Base-by-base conservation (phyloP, 2,329 filamentous ascomycete species). In the Colletotrichum cuscutae region DNA sequence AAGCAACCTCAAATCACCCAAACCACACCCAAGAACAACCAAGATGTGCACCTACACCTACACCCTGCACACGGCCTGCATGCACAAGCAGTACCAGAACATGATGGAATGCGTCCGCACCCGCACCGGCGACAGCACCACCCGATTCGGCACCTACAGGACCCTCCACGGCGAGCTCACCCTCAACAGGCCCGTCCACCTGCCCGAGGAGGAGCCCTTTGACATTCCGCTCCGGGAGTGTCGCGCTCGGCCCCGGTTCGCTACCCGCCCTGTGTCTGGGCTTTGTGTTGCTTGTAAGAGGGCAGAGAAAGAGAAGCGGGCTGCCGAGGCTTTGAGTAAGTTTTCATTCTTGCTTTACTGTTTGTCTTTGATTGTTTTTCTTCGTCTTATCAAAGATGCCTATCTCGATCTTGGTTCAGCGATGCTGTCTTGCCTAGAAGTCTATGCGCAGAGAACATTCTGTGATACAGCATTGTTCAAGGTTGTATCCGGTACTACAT, bases 1-100 rank as follows among this genome's bases (percentile, higher is more conserved):
- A 28, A 64, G 42, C 28, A 30, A 30, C 28, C 28, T n/a, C 12
- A 28, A 11, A 5, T 30, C 28, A 30, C 8, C 30, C 30, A 11
- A n/a, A 42, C 15, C 5, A 13, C 19, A 2, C 11, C 28, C 15
- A 11, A 26, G 13, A 42, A 42, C 5, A 5, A 66, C 9, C 9
- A 32, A 13, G 46, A 83, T 84, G 82, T 84, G 82, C 66, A 76
- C 76, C 73, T 76, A 81, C 61, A 72, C 81, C 59, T 79, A 77
- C 66, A 80, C 76, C 24, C 71, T 76, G 46, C 69, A 72, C 56
- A 73, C 76, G 8, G 69, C 70, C 4, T 84, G 82, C 77, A 63
- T 64, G 28, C 81, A 83, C 73, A 77, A 70, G 60, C 65, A 77
- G 60, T 82, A 80, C 74, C 81, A 83, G 59, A 82, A 81, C 77